These are phyloP conservation scores for Capsicum pubescens DNA, from an alignment of 257 asterid species.

Conservation along the genomic window DNA sequence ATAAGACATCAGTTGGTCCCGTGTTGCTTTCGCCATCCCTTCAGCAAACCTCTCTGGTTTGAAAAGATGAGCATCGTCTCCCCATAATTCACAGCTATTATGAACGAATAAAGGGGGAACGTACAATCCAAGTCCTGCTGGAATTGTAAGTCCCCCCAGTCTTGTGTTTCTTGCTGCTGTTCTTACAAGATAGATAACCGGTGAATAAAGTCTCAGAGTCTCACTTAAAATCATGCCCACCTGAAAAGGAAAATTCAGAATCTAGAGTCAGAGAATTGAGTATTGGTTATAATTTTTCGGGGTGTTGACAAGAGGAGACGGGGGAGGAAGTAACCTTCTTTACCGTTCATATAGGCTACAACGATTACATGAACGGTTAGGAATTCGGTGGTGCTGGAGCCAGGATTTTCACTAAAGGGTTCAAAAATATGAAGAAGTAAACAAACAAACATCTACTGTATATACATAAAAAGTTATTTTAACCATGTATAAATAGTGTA, in stretches of 20 bases:
- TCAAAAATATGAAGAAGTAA: too few species aligned
- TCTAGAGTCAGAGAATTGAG: neutral
- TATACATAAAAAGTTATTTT: too few species aligned
- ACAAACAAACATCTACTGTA: too few species aligned
- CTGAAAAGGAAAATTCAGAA: constrained; percentile 35
- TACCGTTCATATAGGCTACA: neutral
- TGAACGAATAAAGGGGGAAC: constrained; percentile 49
- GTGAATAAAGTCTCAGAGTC: constrained; percentile 59
- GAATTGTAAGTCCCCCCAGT: constrained; percentile 43
- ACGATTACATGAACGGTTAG: neutral
- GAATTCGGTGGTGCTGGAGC: too few species aligned
- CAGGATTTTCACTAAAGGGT: too few species aligned
- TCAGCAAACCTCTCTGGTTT: constrained; percentile 56
- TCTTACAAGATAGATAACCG: constrained; percentile 47
- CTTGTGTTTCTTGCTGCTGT: constrained; percentile 43
- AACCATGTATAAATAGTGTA: too few species aligned
- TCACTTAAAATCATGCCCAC: constrained; percentile 64
- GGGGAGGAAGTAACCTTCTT: neutral
- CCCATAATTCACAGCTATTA: constrained; percentile 54
- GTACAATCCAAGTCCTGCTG: constrained; percentile 44
- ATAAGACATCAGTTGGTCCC: constrained; percentile 48
- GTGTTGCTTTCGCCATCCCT: constrained; percentile 62
- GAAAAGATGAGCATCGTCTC: constrained; percentile 55
- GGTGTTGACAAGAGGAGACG: neutral
- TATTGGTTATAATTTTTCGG: neutral